phyloP scores from a whole-genome alignment of 306 rosid genomes.

The Cucumis cinereus region DNA sequence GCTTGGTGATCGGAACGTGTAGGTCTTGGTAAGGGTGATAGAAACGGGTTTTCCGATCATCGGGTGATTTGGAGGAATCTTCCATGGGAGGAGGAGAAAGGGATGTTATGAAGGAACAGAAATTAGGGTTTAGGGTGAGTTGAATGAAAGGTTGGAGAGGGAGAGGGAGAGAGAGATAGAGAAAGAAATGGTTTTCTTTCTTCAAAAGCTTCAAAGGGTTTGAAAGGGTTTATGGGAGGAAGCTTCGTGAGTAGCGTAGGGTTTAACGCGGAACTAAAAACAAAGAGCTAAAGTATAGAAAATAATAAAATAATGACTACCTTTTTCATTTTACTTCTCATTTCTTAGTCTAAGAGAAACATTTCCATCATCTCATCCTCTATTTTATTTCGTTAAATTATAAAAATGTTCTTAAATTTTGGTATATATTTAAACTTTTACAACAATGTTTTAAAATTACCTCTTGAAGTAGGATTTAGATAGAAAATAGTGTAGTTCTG shows the following conservation, averaged over 20 bases:
- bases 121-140: background rate
- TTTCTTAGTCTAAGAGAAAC: no score
- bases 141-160: background rate
- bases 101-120: background rate
- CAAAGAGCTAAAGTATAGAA: background rate
- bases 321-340: no score
- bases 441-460: no score
- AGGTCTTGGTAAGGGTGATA: slow-evolving; percentile 65
- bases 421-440: no score
- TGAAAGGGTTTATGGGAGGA: background rate
- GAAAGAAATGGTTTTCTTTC: background rate
- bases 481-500: no score
- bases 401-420: no score
- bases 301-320: no score
- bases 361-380: no score
- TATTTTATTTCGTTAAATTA: no score
- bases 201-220: background rate
- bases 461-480: no score
- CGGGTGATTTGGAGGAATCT: slow-evolving; percentile 17
- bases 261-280: background rate
- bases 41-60: slow-evolving; percentile 20
- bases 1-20: slow-evolving; percentile 37
- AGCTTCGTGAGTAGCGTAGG: background rate
- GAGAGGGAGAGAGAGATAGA: background rate
- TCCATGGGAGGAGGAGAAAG: slow-evolving; percentile 24